These are phyloP conservation scores for Rhododendron griersonianum DNA, from an alignment of 148 eudicot species.

Conservation along the genomic window DNA sequence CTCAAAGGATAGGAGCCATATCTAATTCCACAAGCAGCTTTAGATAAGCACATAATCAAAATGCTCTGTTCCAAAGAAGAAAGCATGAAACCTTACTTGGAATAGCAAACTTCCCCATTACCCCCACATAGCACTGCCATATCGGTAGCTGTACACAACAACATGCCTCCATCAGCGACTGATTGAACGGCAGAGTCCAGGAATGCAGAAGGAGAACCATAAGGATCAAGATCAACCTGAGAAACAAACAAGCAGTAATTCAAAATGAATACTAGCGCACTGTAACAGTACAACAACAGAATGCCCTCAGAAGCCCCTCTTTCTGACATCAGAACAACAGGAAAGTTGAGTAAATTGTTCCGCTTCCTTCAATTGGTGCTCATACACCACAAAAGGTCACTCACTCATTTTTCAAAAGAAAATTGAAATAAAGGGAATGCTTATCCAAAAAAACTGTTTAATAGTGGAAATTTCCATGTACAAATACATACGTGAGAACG, in stretches of 20 bases:
- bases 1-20: constrained; percentile 89
- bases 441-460: neutral
- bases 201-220: constrained; percentile 96
- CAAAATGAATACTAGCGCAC: neutral
- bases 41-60: constrained; percentile 8
- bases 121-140: constrained; percentile 98
- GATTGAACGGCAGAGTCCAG: constrained; percentile 96
- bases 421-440: neutral
- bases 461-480: neutral
- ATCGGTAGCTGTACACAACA: constrained; percentile 99
- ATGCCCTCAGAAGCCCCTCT: neutral
- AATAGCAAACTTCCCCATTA: constrained; percentile 96
- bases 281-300: neutral
- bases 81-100: constrained; percentile 58
- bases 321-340: constrained; percentile 1
- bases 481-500: neutral
- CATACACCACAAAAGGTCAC: neutral
- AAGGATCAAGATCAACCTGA: constrained; percentile 99
- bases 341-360: neutral
- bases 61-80: neutral
- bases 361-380: neutral
- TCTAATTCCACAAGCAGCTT: constrained; percentile 41
- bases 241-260: constrained; percentile 10
- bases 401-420: neutral
- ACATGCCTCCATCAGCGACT: constrained; percentile 83